These are phyloP conservation scores for Talaromyces pinophilus DNA, from an alignment of 2,329 filamentous ascomycete genomes.

Conservation along the genomic window DNA sequence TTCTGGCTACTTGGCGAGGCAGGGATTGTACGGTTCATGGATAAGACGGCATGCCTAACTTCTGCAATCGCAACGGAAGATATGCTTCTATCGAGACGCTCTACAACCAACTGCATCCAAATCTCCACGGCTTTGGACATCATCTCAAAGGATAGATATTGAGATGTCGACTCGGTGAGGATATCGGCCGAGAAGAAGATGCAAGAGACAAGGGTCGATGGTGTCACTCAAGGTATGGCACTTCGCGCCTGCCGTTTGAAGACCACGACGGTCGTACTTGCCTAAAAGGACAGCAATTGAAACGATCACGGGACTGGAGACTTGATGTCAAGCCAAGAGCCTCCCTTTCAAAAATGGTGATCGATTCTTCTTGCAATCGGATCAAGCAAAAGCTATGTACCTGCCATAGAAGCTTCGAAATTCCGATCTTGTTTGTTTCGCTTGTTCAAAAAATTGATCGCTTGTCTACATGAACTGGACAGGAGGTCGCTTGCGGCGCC, in stretches of 20 bases:
- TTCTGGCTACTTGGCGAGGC: background rate
- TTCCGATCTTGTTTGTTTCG: background rate
- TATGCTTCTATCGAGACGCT: background rate
- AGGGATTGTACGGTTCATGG: background rate
- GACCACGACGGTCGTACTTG: background rate
- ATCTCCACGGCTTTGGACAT: background rate
- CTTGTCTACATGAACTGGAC: conserved; percentile 47
- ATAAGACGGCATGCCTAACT: background rate
- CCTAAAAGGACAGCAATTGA: background rate
- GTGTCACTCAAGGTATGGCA: background rate
- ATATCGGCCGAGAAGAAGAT: background rate
- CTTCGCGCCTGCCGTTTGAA: background rate
- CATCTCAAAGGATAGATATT: background rate
- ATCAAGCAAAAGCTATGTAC: too few species aligned
- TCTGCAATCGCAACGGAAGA: background rate
- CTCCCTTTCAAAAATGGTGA: background rate
- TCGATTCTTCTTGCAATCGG: background rate
- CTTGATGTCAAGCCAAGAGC: background rate
- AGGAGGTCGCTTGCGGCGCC: conserved; percentile 45
- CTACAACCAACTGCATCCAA: background rate
- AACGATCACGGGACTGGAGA: background rate
- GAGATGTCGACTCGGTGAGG: background rate
- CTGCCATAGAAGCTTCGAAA: background rate
- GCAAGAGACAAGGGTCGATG: background rate
- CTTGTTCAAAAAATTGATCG: background rate